Evolutionary conservation across 2,329 filamentous ascomycete species (phyloP).

Genomic region (Exophiala viscosa): DNA sequence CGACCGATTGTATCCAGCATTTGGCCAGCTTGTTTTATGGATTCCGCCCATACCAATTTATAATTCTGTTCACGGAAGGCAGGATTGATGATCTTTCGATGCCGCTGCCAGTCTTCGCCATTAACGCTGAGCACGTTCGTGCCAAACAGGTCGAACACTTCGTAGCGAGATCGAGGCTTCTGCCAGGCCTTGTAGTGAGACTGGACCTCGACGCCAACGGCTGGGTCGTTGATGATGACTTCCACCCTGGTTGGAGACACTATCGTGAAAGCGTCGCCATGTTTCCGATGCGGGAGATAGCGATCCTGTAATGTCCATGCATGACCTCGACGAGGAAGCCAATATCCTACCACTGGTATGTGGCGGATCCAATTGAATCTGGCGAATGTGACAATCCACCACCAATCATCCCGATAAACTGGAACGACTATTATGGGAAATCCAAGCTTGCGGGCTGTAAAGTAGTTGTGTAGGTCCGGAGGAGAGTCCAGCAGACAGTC

Average conservation of each 20-base stretch:
- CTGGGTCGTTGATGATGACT: slow-evolving; percentile 18
- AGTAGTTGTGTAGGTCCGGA: slow-evolving; percentile 18
- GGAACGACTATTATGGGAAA: slow-evolving; percentile 20
- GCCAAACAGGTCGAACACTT: slow-evolving; percentile 21
- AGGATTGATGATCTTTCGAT: slow-evolving; percentile 41
- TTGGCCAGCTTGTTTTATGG: slow-evolving; percentile 32
- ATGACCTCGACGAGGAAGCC: slow-evolving; percentile 8
- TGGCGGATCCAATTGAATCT: slow-evolving; percentile 5
- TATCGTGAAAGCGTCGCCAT: slow-evolving; percentile 17
- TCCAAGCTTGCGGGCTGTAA: slow-evolving; percentile 14
- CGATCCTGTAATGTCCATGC: slow-evolving; percentile 16
- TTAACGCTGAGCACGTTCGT: slow-evolving; percentile 17
- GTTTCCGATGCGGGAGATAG: slow-evolving; percentile 3
- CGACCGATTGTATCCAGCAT: slow-evolving; percentile 28
- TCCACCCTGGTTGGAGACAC: slow-evolving; percentile 15
- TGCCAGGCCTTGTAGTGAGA: slow-evolving; percentile 16
- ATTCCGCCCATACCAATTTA: slow-evolving; percentile 39
- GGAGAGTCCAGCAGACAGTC: not conserved
- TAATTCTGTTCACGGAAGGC: slow-evolving; percentile 46
- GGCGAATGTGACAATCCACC: slow-evolving; percentile 10
- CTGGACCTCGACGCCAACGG: slow-evolving; percentile 10
- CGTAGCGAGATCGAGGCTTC: slow-evolving; percentile 16
- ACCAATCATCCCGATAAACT: slow-evolving; percentile 15
- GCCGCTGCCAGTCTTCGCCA: slow-evolving; percentile 41
- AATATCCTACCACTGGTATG: slow-evolving; percentile 5